phyloP scores from a whole-genome alignment of 441 rosid genomes.

The Dalechampia spathulata region DNA sequence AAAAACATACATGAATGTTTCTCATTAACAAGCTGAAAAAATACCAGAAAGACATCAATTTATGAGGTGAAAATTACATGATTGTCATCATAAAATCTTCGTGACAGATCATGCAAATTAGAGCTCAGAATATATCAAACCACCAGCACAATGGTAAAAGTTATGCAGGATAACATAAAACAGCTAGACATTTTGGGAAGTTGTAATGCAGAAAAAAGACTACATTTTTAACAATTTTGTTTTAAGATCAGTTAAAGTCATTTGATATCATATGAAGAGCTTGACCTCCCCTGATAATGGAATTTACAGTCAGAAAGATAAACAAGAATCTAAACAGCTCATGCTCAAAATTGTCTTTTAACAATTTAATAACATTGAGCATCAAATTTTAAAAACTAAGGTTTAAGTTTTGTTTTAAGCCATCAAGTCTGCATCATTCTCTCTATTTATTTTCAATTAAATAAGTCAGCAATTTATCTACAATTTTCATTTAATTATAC shows the following conservation, averaged over 20 bases:
- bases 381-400: too few relatives aligned
- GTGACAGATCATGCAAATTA: not conserved
- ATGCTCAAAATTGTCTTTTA: too few relatives aligned
- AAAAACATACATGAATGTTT: slow-evolving; percentile 3
- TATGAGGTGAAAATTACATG: not conserved
- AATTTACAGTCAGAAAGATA: too few relatives aligned
- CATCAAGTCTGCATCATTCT: not conserved
- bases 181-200: not conserved
- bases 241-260: not conserved
- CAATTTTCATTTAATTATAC: not conserved
- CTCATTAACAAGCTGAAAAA: not conserved
- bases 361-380: not conserved
- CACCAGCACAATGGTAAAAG: too few relatives aligned
- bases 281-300: too few relatives aligned
- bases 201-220: not conserved
- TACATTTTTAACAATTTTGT: not conserved
- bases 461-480: not conserved
- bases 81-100: not conserved
- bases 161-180: too few relatives aligned
- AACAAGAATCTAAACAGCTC: not conserved
- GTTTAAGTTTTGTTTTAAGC: not conserved
- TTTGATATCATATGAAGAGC: not conserved
- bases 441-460: not conserved
- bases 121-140: too few relatives aligned
- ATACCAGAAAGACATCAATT: not conserved